phyloP scores from a whole-genome alignment of 345 rosid species.

The thale cress (Arabidopsis thaliana) region DNA sequence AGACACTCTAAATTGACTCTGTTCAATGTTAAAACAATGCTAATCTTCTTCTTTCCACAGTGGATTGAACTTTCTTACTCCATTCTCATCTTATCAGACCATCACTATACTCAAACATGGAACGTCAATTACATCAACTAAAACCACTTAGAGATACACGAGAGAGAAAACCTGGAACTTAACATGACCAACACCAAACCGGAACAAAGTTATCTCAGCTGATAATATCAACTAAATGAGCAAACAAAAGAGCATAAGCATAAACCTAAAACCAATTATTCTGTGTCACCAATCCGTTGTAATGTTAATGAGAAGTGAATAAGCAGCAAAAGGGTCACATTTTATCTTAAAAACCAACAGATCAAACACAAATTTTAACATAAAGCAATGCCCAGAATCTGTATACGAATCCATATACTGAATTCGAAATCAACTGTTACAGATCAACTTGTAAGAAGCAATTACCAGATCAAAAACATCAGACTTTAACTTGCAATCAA shows the following conservation, averaged over 20 bases:
- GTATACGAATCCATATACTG: conserved; percentile 9
- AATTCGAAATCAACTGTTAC: neutral
- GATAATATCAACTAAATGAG: conserved; percentile 12
- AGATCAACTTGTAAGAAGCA: neutral
- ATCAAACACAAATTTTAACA: conserved; percentile 5
- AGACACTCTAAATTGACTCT: neutral
- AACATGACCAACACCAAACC: conserved; percentile 3
- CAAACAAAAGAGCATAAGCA: conserved; percentile 3
- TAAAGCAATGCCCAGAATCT: neutral
- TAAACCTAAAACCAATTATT: neutral
- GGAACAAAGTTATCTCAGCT: conserved; percentile 9
- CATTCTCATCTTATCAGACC: neutral
- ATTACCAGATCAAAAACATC: conserved; percentile 8
- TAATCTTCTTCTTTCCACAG: neutral
- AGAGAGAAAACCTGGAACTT: neutral
- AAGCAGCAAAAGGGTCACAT: conserved; percentile 6
- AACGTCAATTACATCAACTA: neutral
- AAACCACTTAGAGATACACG: conserved; percentile 1
- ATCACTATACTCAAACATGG: conserved; percentile 8
- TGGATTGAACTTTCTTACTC: neutral
- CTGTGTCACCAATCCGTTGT: neutral
- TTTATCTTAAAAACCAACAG: neutral
- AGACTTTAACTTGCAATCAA: neutral
- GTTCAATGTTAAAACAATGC: neutral
- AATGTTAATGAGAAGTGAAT: neutral